These are phyloP conservation scores for Kwoniella heveanensis DNA, from an alignment of 768 basidiomycete genomes.

Conservation along the genomic window DNA sequence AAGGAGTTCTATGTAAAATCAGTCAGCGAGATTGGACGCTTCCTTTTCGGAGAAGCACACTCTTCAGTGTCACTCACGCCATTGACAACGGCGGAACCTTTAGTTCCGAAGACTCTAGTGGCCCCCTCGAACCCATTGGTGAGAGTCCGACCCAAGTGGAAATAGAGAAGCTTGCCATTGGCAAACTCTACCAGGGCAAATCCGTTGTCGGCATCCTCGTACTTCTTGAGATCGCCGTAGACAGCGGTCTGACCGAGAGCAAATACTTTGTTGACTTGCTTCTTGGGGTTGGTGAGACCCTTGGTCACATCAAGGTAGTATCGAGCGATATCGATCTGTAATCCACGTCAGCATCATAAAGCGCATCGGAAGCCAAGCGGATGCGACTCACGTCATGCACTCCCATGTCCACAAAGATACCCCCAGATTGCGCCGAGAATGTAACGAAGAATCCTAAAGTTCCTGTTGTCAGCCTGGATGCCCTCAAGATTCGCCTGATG, in stretches of 20 bases:
- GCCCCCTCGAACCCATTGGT: slow-evolving; percentile 24
- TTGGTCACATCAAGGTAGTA: slow-evolving; percentile 15
- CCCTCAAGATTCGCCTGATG: no score
- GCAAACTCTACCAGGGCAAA: slow-evolving; percentile 25
- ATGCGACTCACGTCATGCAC: slow-evolving; percentile 23
- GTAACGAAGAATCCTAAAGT: slow-evolving; percentile 27
- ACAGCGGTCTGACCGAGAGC: slow-evolving; percentile 20
- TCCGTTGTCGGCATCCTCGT: slow-evolving; percentile 29
- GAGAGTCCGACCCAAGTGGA: slow-evolving; percentile 25
- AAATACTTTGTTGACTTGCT: slow-evolving; percentile 28
- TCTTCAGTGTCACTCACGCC: slow-evolving; percentile 20
- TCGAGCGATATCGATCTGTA: slow-evolving; percentile 24
- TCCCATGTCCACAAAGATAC: slow-evolving; percentile 29
- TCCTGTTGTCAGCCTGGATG: no score
- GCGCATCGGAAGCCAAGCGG: not conserved
- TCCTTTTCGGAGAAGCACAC: no score
- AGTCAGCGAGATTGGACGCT: no score
- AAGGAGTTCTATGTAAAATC: slow-evolving; percentile 28
- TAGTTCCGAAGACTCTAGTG: slow-evolving; percentile 24
- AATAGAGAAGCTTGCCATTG: slow-evolving; percentile 16
- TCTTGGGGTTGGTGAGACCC: slow-evolving; percentile 13
- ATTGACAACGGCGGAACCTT: slow-evolving; percentile 25
- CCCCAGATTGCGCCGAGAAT: slow-evolving; percentile 25
- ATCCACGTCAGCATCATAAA: not conserved
- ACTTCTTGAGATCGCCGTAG: slow-evolving; percentile 26